phyloP scores from a whole-genome alignment of 2,329 filamentous ascomycete species.

The Dryadomyces quercivorus region DNA sequence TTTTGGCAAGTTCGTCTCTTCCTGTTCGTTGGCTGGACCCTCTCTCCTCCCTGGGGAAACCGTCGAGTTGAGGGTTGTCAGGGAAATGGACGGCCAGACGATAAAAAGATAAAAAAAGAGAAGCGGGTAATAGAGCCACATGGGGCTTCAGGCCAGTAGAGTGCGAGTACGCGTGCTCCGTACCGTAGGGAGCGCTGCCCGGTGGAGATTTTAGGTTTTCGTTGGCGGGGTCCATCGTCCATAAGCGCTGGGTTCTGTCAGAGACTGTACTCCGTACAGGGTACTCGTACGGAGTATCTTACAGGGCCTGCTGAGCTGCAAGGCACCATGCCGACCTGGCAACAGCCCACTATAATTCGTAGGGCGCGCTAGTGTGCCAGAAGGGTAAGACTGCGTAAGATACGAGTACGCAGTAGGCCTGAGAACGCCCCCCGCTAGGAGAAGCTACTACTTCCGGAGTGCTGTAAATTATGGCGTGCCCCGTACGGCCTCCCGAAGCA shows the following conservation, averaged over 20 bases:
- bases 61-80: slow-evolving; percentile 1
- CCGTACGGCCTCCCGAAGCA: background rate
- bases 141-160: background rate
- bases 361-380: background rate
- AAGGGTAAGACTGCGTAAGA: too few relatives aligned
- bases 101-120: background rate
- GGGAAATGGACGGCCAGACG: slow-evolving; percentile 1
- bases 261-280: too few relatives aligned
- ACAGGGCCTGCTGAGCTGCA: background rate
- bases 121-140: background rate
- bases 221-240: slow-evolving; percentile 2
- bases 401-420: too few relatives aligned
- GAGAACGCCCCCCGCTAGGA: too few relatives aligned
- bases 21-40: background rate
- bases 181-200: too few relatives aligned
- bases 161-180: too few relatives aligned
- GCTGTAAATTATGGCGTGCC: background rate
- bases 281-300: background rate
- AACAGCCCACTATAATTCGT: background rate
- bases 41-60: slow-evolving; percentile 1
- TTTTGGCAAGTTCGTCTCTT: background rate
- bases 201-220: slow-evolving; percentile 3
- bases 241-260: slow-evolving; percentile 2
- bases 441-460: too few relatives aligned
- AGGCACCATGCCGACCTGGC: background rate